These are phyloP conservation scores for Mucor lusitanicus DNA, from an alignment of 371 early-diverging fungal genomes.

Conservation along the genomic window DNA sequence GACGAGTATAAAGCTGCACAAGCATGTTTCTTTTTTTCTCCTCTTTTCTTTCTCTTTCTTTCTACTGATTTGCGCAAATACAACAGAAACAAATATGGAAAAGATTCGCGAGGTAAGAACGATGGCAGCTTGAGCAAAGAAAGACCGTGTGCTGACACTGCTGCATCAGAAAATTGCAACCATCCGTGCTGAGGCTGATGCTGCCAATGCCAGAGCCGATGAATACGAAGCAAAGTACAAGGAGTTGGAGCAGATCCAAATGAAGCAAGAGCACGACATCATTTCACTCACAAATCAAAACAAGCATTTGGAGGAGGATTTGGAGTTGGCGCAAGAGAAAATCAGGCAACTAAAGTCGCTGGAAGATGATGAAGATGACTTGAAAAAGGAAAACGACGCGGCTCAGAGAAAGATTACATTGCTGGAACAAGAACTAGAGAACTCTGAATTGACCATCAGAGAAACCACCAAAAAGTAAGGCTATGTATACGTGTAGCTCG, in stretches of 20 bases:
- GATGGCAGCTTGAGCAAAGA: background rate
- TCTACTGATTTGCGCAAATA: conserved; percentile 9
- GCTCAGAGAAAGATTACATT: conserved; percentile 63
- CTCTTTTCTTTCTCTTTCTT: conserved; percentile 18
- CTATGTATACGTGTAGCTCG: too few species aligned
- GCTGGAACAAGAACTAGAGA: conserved; percentile 71
- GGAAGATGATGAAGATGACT: conserved; percentile 63
- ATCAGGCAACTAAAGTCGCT: conserved; percentile 60
- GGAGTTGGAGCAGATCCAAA: conserved; percentile 52
- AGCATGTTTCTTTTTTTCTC: conserved; percentile 4
- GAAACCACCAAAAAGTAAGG: conserved; percentile 69
- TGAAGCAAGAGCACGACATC: conserved; percentile 73
- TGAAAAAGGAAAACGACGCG: conserved; percentile 68
- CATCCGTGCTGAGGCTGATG: conserved; percentile 73
- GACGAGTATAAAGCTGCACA: background rate
- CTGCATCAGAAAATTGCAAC: conserved; percentile 61
- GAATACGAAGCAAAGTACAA: conserved; percentile 63
- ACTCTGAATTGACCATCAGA: conserved; percentile 64
- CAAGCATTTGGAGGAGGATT: conserved; percentile 61
- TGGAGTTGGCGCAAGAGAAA: conserved; percentile 63
- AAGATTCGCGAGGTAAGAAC: conserved; percentile 41
- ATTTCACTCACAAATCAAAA: conserved; percentile 69
- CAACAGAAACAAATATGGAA: conserved; percentile 24
- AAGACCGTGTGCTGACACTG: background rate
- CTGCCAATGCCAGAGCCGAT: conserved; percentile 66